A percentile compares a stretch with the other conserved stretches of the same genome.
These are phyloP conservation scores for Baudoinia panamericana DNA, from an alignment of 495 filamentous ascomycete species.

Conservation along the genomic window DNA sequence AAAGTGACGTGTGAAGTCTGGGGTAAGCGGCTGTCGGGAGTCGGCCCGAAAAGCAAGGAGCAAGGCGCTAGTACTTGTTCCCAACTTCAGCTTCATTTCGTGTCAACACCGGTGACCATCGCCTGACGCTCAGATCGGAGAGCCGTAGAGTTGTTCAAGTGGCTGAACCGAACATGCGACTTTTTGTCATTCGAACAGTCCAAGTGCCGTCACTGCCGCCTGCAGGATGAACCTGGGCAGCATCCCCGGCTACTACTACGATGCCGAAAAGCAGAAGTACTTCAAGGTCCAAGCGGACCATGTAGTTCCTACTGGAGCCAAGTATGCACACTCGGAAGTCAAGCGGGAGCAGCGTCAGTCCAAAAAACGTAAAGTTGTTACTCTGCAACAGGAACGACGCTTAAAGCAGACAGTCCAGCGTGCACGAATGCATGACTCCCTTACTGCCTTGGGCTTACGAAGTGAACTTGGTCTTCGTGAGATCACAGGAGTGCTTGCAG, in stretches of 20 bases:
- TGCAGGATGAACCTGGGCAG: conserved; percentile 26
- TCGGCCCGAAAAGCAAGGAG: no score
- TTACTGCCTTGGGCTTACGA: conserved; percentile 1
- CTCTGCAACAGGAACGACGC: background rate
- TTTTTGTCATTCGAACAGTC: no score
- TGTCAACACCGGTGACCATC: no score
- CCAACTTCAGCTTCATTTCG: no score
- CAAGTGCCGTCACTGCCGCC: background rate
- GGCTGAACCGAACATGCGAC: no score
- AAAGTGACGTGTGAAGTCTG: no score
- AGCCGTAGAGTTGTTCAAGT: no score
- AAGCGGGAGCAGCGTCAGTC: conserved; percentile 28
- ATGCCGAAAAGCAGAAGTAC: conserved; percentile 45
- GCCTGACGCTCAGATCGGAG: no score
- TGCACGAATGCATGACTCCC: background rate
- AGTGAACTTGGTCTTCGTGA: conserved; percentile 3
- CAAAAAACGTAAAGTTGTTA: conserved; percentile 15
- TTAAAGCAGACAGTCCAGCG: conserved; percentile 10
- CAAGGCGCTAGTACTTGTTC: no score
- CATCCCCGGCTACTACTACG: conserved; percentile 40
- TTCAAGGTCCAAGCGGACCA: conserved; percentile 43
- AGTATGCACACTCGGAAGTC: conserved; percentile 38
- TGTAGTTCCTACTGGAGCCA: conserved; percentile 31
- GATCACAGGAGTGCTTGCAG: no score
- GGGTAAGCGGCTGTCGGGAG: no score